Evolutionary conservation across 192 early-diverging fungal genomes (phyloP), one percentile per base, ranked within the genome.

Genomic region (Coemansia sp.): DNA sequence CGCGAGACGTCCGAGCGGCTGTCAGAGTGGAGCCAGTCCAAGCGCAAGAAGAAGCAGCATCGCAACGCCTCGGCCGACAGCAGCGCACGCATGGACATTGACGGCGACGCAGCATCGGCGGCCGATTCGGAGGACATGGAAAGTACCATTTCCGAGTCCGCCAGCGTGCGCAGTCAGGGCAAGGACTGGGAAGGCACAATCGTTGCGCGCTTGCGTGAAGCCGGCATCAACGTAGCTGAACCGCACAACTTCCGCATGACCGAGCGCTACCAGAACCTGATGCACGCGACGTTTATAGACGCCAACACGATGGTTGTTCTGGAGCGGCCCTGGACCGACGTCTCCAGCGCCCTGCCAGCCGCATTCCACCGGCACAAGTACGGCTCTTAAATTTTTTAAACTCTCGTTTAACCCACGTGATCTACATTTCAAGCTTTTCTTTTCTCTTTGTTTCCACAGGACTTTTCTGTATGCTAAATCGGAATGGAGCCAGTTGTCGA

Each of bases 341-440:
- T 97, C 30, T 60, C 91, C 42, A 83, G 84, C 55, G 83, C 80
- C 10, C 58, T 98, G 51, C 92, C 92, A 31, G 81, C 84, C 16
- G 89, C 85, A 8, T 96, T 84, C 76, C 87, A 89, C 66, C 87
- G 86, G 64, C 82, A 91, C 61, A 84, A 86, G 71, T 98, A 88
- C 71, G 93, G 92, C 52, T 53, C 67, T 5, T 70, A 70, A 34
- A 34, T 21, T 20, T 20, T 51, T 51, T 51, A 16, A 17, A 4
- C 40, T 7, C 40, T 39, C 10, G 2, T 11, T 18, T 41, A 17
- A 34, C 32, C 16, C 49, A 36, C 47, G 47, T 49, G 47, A 49
- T 32, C 9, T n/a, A 28, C 14, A 49, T 49, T 49, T 49, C 7
- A 18, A 36, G 14, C 16, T 44, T 44, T 44, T 0, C 23, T 49